phyloP scores from a whole-genome alignment of 2,329 filamentous ascomycete genomes.

The Exophiala sideris region DNA sequence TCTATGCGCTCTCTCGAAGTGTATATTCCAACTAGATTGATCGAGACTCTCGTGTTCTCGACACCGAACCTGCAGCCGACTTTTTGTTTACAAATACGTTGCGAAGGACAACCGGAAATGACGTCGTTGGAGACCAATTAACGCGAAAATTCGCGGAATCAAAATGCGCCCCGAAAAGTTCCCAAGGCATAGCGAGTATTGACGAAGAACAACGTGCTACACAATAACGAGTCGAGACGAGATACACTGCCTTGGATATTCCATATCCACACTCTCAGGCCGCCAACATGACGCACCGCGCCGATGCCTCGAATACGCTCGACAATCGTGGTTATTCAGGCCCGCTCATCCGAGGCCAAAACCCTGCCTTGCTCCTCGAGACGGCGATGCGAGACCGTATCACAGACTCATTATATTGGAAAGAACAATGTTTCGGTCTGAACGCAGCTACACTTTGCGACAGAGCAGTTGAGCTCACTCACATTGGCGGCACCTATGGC shows the following conservation, averaged over 20 bases:
- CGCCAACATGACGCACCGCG: conserved; percentile 60
- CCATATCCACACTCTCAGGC: not conserved
- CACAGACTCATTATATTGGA: conserved; percentile 94
- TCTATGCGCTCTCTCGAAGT: too few relatives aligned
- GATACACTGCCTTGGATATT: too few relatives aligned
- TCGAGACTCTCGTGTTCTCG: too few relatives aligned
- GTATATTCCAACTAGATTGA: too few relatives aligned
- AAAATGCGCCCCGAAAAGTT: not conserved
- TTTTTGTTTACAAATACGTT: conserved; percentile 9
- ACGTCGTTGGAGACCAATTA: not conserved
- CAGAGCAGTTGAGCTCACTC: conserved; percentile 78
- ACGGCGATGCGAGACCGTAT: conserved; percentile 95
- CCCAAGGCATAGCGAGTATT: too few relatives aligned
- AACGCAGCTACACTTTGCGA: conserved; percentile 80
- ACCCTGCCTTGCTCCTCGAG: conserved; percentile 93
- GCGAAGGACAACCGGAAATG: conserved; percentile 7
- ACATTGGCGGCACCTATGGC: conserved; percentile 85
- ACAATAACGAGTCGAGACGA: not conserved
- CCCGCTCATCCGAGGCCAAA: conserved; percentile 78
- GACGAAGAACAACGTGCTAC: too few relatives aligned
- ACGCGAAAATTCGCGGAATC: not conserved
- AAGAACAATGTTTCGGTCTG: conserved; percentile 95
- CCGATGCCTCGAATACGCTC: conserved; percentile 73
- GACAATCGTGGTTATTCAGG: conserved; percentile 84
- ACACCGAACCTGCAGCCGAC: too few relatives aligned